Base-by-base conservation (phyloP, 345 rosid genomes). In the Salix suchowensis region DNA sequence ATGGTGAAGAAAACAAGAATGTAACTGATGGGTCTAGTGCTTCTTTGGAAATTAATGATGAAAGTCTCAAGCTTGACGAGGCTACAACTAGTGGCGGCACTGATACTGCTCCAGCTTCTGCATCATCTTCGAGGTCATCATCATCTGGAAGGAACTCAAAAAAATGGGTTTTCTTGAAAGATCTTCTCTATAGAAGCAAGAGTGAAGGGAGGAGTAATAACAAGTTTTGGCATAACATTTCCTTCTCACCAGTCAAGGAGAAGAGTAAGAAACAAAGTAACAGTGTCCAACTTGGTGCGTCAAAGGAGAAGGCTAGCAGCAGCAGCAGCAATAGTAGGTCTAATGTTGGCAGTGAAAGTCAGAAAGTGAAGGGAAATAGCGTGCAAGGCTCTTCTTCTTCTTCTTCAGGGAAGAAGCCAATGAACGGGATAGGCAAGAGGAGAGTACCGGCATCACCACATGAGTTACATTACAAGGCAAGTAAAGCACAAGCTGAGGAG, bases 401-500 rank as follows among this genome's bases (percentile, higher is more conserved):
- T n/a, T 58, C 64, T 58, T 58, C 72, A 67, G 39, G 80, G 58
- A 78, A 74, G 78, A 91, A 86, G 83, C 88, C 89, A 50, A 75
- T 79, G n/a, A 88, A 89, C 58, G 89, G 85, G 16, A 79, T 87
- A 2, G 88, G 90, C 46, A 96, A 92, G 75, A 86, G 91, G 86
- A 80, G 97, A 69, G 77, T 83, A 26, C 94, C 96, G 9, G 85
- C 87, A 14, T 96, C 99, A 36, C 90, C 98, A 2, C 99, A 93
- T 61, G 99, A 96, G 86, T 34, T 96, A 60, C 99, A 93, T 85
- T 96, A 96, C 86, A 93, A 93, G 8, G 85, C 91, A 10, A 91
- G 90, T 67, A 88, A 94, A 86, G 98, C 98, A 34, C 99, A 96
- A 44, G 94, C 97, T 16, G 98, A 93, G 82, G 99, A 93, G 86